Evolutionary conservation across 257 asterid genomes (phyloP), one percentile per base, ranked within the genome.

Genomic region (Marsdenia floribunda): DNA sequence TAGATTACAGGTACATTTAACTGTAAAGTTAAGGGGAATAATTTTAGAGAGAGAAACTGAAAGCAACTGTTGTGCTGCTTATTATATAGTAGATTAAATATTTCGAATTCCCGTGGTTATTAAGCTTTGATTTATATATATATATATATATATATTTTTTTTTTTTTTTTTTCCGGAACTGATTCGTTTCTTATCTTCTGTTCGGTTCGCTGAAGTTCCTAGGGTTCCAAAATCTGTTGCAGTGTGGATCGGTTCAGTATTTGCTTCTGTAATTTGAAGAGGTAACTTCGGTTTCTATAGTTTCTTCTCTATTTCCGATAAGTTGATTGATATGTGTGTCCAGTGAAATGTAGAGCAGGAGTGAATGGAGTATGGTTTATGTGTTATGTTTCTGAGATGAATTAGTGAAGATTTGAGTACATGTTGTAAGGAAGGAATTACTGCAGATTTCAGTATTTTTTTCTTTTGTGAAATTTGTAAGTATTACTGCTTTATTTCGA

Each of bases 201-300:
- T n/a, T 58, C 35, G 50, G 50, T 44, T n/a, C 38, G 18, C 65
- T 60, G 58, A 52, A 2, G 74, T 54, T 73, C 42, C 42, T 29
- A 69, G 80, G 75, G 75, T 57, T 70, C 19, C 60, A 26, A 2
- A 11, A 35, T 35, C 15, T 42, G 63, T 58, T 59, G 13, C 21
- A 4, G 70, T n/a, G 70, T 53, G 29, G 66, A 58, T 54, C 49
- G 55, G 13, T 55, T 47, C 44, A 55, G 55, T 49, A 14, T n/a
- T 50, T 44, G 49, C 12, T 18, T 73, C 46, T 5, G 15, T 66
- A 55, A 24, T 21, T 16, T 55, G 71, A 29, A 42, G 81, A 70
- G 75, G 78, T 68, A 16, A 78, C 74, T 71, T 71, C 76, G 68
- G 67, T 50, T 77, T 38, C 12, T 64, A 38, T 72, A n/a, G 11